phyloP scores from a whole-genome alignment of 83 land plant genomes.

The Picea abies region DNA sequence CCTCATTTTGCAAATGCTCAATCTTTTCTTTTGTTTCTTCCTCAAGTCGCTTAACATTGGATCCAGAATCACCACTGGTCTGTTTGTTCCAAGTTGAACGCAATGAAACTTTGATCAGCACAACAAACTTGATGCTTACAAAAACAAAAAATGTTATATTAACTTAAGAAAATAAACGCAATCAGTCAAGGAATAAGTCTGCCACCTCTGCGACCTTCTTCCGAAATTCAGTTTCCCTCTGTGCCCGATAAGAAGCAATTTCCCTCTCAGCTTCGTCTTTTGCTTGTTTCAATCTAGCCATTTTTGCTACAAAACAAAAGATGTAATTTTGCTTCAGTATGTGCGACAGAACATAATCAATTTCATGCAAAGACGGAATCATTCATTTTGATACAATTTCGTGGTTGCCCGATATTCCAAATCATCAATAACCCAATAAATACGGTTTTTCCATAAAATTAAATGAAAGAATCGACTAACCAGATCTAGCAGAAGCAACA shows the following conservation, averaged over 20 bases:
- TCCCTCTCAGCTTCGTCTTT: slow-evolving; percentile 92
- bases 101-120: background rate
- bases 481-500: slow-evolving; percentile 77
- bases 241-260: slow-evolving; percentile 77
- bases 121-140: background rate
- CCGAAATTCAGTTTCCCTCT: slow-evolving; percentile 71
- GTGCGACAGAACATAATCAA: too few species aligned
- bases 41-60: slow-evolving; percentile 61
- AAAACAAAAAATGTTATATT: background rate
- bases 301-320: slow-evolving; percentile 48
- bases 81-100: slow-evolving; percentile 17
- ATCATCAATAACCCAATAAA: background rate
- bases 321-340: background rate
- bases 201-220: slow-evolving; percentile 71
- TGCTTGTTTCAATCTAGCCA: slow-evolving; percentile 80
- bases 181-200: too few species aligned
- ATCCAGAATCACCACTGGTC: slow-evolving; percentile 59
- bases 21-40: slow-evolving; percentile 76
- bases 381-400: background rate
- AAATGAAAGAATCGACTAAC: slow-evolving; percentile 23
- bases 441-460: background rate
- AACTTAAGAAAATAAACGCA: background rate
- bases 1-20: slow-evolving; percentile 51
- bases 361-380: background rate
- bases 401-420: background rate